These are phyloP conservation scores for Galeopsis tetrahit DNA, from an alignment of 257 asterid genomes.

Conservation along the genomic window DNA sequence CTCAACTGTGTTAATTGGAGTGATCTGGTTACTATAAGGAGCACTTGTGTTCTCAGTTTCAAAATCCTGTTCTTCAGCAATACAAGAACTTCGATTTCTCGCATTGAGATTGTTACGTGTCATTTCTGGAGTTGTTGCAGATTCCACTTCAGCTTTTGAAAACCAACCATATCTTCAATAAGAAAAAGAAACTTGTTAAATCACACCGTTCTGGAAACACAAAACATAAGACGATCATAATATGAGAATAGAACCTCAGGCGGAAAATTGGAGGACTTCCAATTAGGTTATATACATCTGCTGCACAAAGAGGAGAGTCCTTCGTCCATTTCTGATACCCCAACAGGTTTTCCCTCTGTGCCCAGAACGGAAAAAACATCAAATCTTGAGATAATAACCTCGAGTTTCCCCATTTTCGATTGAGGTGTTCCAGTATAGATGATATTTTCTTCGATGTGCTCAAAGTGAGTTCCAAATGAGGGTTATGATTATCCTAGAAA, in stretches of 20 bases:
- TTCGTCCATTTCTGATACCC: constrained; percentile 79
- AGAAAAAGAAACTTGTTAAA: constrained; percentile 16
- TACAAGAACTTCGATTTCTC: constrained; percentile 36
- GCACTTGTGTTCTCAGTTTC: constrained; percentile 38
- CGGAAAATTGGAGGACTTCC: constrained; percentile 82
- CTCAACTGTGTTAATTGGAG: constrained; percentile 35
- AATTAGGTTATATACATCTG: constrained; percentile 64
- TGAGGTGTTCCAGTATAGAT: constrained; percentile 80
- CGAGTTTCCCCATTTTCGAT: constrained; percentile 81
- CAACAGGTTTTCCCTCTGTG: constrained; percentile 51
- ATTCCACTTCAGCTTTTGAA: constrained; percentile 30
- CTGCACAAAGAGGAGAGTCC: constrained; percentile 74
- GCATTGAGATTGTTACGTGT: constrained; percentile 35
- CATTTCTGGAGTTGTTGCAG: constrained; percentile 38
- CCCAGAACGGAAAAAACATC: constrained; percentile 75
- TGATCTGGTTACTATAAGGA: constrained; percentile 32
- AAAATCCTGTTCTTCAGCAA: constrained; percentile 33
- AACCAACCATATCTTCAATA: constrained; percentile 22
- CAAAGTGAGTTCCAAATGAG: constrained; percentile 83
- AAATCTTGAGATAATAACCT: constrained; percentile 59
- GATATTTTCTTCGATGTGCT: constrained; percentile 79
- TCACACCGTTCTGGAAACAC: constrained; percentile 20
- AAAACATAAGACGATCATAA: not conserved
- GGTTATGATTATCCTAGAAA: constrained; percentile 78
- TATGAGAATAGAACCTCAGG: constrained; percentile 60